These are phyloP conservation scores for Cadophora gregata DNA, from an alignment of 2,329 filamentous ascomycete species.

Conservation along the genomic window DNA sequence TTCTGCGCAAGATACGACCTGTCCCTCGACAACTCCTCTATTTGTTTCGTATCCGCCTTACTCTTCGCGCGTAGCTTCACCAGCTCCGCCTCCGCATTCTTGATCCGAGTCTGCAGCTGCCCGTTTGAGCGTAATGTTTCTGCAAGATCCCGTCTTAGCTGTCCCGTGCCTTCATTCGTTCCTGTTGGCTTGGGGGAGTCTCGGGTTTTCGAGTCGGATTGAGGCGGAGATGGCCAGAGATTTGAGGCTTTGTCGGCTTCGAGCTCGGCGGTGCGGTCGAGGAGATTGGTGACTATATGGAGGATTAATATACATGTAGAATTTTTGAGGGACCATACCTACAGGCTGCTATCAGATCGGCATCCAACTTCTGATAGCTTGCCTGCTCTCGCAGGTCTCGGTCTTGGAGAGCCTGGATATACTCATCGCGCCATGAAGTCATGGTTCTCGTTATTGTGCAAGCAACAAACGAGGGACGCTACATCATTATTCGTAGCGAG, in stretches of 20 bases:
- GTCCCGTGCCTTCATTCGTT: conserved; percentile 46
- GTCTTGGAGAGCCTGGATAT: conserved; percentile 74
- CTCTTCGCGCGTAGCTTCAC: conserved; percentile 64
- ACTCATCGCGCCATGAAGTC: conserved; percentile 75
- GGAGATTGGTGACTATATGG: conserved; percentile 65
- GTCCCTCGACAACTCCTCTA: conserved; percentile 52
- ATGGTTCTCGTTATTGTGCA: conserved; percentile 29
- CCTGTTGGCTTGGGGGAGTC: conserved; percentile 40
- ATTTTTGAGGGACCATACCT: conserved; percentile 39
- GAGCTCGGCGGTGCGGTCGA: conserved; percentile 69
- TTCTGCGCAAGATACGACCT: conserved; percentile 66
- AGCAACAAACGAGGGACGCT: not conserved
- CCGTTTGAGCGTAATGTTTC: conserved; percentile 78
- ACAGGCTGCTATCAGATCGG: conserved; percentile 82
- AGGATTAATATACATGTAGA: conserved; percentile 26
- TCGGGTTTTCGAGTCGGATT: conserved; percentile 36
- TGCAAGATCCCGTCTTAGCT: conserved; percentile 72
- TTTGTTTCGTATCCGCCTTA: conserved; percentile 62
- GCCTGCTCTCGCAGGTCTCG: conserved; percentile 72
- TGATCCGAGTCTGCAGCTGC: conserved; percentile 69
- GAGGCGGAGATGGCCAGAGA: conserved; percentile 36
- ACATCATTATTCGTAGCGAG: not conserved
- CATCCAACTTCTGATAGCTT: conserved; percentile 62
- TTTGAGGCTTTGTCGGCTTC: conserved; percentile 60
- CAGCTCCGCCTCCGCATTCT: conserved; percentile 67